phyloP scores from a whole-genome alignment of 805 yeast species.

The Sungouiozyma intestinalis region DNA sequence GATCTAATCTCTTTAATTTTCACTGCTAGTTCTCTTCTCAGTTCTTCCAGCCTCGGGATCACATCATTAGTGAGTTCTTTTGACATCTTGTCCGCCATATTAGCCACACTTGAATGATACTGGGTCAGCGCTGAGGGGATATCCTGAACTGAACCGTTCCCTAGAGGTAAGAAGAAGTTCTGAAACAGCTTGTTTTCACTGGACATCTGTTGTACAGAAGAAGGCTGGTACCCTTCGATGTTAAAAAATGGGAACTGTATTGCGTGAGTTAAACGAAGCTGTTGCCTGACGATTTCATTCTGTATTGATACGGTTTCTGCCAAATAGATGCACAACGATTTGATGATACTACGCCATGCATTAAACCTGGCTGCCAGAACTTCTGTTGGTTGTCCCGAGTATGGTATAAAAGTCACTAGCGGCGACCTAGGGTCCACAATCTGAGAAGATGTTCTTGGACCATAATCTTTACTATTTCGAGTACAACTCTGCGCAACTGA shows the following conservation, averaged over 20 bases:
- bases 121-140: conserved; percentile 60
- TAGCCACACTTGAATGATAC: conserved; percentile 52
- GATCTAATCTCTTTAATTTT: conserved; percentile 83
- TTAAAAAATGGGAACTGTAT: conserved; percentile 36
- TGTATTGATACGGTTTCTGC: conserved; percentile 75
- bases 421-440: conserved; percentile 39
- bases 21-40: conserved; percentile 64
- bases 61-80: conserved; percentile 52
- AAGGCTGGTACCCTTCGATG: conserved; percentile 20
- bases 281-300: conserved; percentile 81
- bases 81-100: conserved; percentile 45
- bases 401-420: conserved; percentile 40
- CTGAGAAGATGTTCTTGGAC: conserved; percentile 1
- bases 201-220: conserved; percentile 1
- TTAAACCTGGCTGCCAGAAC: conserved; percentile 71
- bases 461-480: conserved; percentile 4
- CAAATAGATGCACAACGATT: conserved; percentile 63
- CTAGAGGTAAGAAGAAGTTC: conserved; percentile 61
- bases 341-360: conserved; percentile 76
- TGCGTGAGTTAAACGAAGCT: conserved; percentile 70
- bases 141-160: conserved; percentile 75
- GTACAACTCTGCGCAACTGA: background rate
- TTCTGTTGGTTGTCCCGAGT: conserved; percentile 72
- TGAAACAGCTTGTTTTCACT: conserved; percentile 17
- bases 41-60: conserved; percentile 56